These are phyloP conservation scores for Annona cherimola DNA, from an alignment of 164 flowering plant species.

Conservation along the genomic window DNA sequence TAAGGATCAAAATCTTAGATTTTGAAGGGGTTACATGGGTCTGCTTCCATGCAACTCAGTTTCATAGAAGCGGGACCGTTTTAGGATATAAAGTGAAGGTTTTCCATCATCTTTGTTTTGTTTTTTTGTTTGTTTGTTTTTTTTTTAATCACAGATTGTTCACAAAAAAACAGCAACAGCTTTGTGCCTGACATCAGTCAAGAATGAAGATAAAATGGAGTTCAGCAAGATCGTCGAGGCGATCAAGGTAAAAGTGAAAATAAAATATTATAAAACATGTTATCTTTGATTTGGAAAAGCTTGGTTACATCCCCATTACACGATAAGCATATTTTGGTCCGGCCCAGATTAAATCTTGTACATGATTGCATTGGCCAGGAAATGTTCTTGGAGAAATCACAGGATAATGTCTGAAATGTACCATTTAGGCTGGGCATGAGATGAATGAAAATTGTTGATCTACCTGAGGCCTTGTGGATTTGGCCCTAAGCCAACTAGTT, in stretches of 20 bases:
- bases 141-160: constrained; percentile 18
- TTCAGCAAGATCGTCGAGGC: constrained; percentile 79
- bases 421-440: background rate
- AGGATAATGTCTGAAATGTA: too few species aligned
- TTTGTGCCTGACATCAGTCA: constrained; percentile 70
- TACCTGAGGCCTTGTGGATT: background rate
- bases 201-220: constrained; percentile 83
- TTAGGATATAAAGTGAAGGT: too few species aligned
- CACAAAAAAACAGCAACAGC: constrained; percentile 47
- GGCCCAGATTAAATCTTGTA: background rate
- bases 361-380: background rate
- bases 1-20: too few species aligned
- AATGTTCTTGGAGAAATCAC: too few species aligned
- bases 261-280: too few species aligned
- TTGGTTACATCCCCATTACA: background rate
- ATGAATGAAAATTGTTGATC: background rate
- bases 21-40: too few species aligned
- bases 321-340: background rate
- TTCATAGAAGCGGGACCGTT: too few species aligned
- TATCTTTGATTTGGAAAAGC: background rate
- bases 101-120: too few species aligned
- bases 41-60: too few species aligned
- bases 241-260: constrained; percentile 43
- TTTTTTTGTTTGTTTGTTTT: too few species aligned
- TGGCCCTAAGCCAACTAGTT: background rate